Percentiles rank a stretch among this genome's conserved stretches.
Evolutionary conservation across 768 basidiomycete species (phyloP).

Genomic region (Hypholoma sublateritium): DNA sequence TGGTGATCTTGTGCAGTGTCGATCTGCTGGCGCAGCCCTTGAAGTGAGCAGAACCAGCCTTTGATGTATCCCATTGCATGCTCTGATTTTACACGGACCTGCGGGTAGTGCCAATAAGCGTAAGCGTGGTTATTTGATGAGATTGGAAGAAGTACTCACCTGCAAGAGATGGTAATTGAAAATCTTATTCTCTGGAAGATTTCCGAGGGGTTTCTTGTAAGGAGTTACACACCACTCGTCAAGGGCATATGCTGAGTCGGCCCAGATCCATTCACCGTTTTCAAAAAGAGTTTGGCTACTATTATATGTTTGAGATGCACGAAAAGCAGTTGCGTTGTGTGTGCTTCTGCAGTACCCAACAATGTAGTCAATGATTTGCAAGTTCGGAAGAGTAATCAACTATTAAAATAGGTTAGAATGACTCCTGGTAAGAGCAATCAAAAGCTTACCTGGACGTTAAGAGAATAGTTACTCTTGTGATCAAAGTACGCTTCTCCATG

Average conservation of each 20-base stretch:
- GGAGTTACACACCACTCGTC: conserved; percentile 22
- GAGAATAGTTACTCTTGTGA: conserved; percentile 25
- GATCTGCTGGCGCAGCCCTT: conserved; percentile 24
- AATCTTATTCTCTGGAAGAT: conserved; percentile 18
- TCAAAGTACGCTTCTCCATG: conserved; percentile 37
- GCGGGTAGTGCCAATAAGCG: background rate
- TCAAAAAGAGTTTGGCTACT: background rate
- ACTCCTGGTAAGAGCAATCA: background rate
- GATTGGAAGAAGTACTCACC: conserved; percentile 11
- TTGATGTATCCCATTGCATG: conserved; percentile 29
- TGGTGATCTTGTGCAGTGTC: conserved; percentile 18
- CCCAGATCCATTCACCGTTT: conserved; percentile 20
- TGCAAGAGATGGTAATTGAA: conserved; percentile 25
- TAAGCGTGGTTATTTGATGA: background rate
- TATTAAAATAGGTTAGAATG: background rate
- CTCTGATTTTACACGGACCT: conserved; percentile 27
- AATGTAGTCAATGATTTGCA: conserved; percentile 27
- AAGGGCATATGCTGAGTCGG: conserved; percentile 29
- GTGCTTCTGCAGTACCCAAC: conserved; percentile 26
- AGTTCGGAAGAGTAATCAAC: conserved; percentile 25
- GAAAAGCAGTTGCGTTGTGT: conserved; percentile 25
- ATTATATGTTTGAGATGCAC: background rate
- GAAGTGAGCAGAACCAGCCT: conserved; percentile 23
- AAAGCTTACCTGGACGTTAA: conserved; percentile 28
- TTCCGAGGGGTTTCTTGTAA: conserved; percentile 27